Conservation (phyloP, 2,329 filamentous ascomycete species). For the Pseudogymnoascus sp. region DNA sequence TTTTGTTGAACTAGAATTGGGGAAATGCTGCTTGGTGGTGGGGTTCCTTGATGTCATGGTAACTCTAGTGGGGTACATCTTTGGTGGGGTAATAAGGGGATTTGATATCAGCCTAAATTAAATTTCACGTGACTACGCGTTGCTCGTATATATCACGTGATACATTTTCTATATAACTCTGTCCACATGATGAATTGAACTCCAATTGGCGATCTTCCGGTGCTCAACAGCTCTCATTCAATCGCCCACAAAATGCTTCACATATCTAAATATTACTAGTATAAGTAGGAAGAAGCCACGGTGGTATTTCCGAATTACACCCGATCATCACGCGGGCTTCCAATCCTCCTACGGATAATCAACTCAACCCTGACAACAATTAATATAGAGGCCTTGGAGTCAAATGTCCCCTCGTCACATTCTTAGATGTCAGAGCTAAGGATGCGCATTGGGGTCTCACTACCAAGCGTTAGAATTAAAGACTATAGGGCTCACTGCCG, state of each 20-base stretch:
- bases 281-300: background rate
- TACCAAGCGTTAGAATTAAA: background rate
- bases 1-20: constrained; percentile 7
- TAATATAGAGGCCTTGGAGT: constrained; percentile 1
- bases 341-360: background rate
- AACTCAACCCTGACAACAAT: background rate
- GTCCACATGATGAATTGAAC: background rate
- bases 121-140: background rate
- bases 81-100: constrained; percentile 1
- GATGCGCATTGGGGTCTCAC: background rate
- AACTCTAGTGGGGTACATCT: background rate
- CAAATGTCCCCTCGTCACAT: background rate
- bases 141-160: background rate
- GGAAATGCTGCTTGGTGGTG: background rate
- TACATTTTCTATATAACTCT: background rate
- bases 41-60: constrained; percentile 6
- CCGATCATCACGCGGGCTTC: background rate
- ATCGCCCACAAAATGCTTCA: background rate
- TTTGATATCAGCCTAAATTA: background rate
- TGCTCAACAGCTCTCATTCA: too few species aligned
- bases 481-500: background rate
- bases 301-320: background rate
- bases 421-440: background rate
- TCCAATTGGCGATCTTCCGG: too few species aligned
- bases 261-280: background rate